Base-by-base conservation (phyloP, 1,284 basidiomycete genomes). In the Microbotryum saponariae region DNA sequence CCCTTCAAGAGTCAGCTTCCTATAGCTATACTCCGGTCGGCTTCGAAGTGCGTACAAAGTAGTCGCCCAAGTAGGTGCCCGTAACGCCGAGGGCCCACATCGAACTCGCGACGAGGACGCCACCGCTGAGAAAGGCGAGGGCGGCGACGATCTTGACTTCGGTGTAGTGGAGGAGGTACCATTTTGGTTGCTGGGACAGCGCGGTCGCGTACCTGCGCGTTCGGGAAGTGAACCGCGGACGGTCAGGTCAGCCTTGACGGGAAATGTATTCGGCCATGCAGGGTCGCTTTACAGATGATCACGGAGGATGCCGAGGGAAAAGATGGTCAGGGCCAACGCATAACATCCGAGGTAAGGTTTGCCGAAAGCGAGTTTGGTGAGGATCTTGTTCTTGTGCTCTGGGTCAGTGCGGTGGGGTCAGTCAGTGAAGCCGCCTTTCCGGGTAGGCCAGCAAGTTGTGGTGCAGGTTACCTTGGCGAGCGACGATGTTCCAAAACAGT, bases 11-110 rank as follows among this genome's bases (percentile, higher is more conserved):
- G n/a, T 23, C 1, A 2, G 23, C 21, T 6, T 16, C 33, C 16
- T 7, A 7, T 2, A 14, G 6, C 6, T 5, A 20, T 8, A 31
- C 9, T 10, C 31, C 7, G 9, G 31, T 31, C 8, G 31, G 31
- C 31, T 31, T 31, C 37, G 4, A 42, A 3, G 23, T 49, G 51
- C 60, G 45, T 18, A 65, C 66, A 77, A 97, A 98, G 78, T 97
- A 97, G 78, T 97, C 94, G 6, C 94, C 71, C 18, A 66, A 57
- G 61, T 73, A 79, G 64, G 71, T 75, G 61, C 92, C 93, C 9
- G 93, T 96, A 66, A 97, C 80, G 20, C 94, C 94, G 18, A 98
- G 79, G 0, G 88, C 87, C 82, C 85, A 97, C 47, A 92, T 97
- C 45, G 89, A 93, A 23, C 86, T 86, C 54, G 94, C 66, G 58